Percentiles rank a stretch among this genome's conserved stretches.
These are phyloP conservation scores for Naganishia friedmannii DNA, from an alignment of 768 basidiomycete species.

Conservation along the genomic window DNA sequence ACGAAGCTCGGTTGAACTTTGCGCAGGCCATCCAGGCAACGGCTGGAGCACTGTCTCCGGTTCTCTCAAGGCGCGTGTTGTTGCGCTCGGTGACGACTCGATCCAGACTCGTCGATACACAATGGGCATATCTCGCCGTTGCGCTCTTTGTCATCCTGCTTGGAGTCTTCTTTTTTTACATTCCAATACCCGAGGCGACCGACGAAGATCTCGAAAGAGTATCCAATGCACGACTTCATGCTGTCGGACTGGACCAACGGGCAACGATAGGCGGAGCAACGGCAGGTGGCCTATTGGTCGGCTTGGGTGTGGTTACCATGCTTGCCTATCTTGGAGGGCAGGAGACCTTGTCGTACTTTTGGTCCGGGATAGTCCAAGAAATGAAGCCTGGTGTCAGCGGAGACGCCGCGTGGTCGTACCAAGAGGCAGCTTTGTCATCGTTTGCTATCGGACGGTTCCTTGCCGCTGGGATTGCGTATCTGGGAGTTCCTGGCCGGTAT, in stretches of 20 bases:
- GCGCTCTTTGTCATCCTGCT: slow-evolving; percentile 46
- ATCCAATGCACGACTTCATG: slow-evolving; percentile 34
- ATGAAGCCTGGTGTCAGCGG: slow-evolving; percentile 26
- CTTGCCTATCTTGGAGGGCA: slow-evolving; percentile 43
- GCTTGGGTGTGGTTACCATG: slow-evolving; percentile 38
- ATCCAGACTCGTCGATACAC: slow-evolving; percentile 39
- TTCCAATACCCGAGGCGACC: slow-evolving; percentile 42
- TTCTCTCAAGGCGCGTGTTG: slow-evolving; percentile 42
- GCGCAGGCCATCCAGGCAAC: slow-evolving; percentile 49
- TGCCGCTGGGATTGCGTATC: slow-evolving; percentile 37
- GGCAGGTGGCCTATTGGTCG: slow-evolving; percentile 30
- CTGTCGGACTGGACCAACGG: slow-evolving; percentile 33
- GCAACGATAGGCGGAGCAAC: slow-evolving; percentile 32
- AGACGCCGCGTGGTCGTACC: not conserved
- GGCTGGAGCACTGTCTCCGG: slow-evolving; percentile 38
- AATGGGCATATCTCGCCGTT: slow-evolving; percentile 50
- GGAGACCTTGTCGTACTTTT: slow-evolving; percentile 41
- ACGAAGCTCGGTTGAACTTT: slow-evolving; percentile 46
- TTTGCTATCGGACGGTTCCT: slow-evolving; percentile 43
- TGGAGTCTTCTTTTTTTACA: slow-evolving; percentile 48
- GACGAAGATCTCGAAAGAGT: slow-evolving; percentile 44
- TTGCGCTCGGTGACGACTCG: slow-evolving; percentile 38
- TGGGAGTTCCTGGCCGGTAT: slow-evolving; percentile 42
- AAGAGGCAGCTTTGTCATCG: not conserved
- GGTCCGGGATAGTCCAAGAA: slow-evolving; percentile 27